These are phyloP conservation scores for Pseudopyricularia cyperi DNA, from an alignment of 2,329 filamentous ascomycete genomes.

Conservation along the genomic window DNA sequence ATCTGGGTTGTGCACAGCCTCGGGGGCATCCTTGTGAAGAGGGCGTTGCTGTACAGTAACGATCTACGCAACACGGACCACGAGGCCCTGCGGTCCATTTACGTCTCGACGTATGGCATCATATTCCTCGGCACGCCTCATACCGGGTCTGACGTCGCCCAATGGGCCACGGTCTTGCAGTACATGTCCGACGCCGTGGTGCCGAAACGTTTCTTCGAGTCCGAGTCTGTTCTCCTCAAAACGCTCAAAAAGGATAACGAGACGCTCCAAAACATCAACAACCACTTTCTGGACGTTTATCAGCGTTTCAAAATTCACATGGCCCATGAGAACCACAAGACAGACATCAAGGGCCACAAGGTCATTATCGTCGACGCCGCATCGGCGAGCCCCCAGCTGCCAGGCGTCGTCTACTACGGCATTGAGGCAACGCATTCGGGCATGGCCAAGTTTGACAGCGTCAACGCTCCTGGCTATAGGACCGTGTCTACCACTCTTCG, in stretches of 20 bases:
- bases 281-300: slow-evolving; percentile 58
- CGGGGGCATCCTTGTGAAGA: slow-evolving; percentile 60
- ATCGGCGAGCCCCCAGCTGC: slow-evolving; percentile 56
- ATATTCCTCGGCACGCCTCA: slow-evolving; percentile 70
- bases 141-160: slow-evolving; percentile 53
- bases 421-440: slow-evolving; percentile 59
- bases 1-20: slow-evolving; percentile 67
- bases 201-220: slow-evolving; percentile 53
- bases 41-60: slow-evolving; percentile 53
- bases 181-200: slow-evolving; percentile 52
- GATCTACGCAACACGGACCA: slow-evolving; percentile 45
- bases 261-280: slow-evolving; percentile 61
- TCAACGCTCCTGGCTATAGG: slow-evolving; percentile 51
- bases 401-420: slow-evolving; percentile 60
- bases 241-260: slow-evolving; percentile 64
- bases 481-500: slow-evolving; percentile 34
- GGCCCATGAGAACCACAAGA: slow-evolving; percentile 63
- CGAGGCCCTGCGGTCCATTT: slow-evolving; percentile 55
- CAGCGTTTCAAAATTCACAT: slow-evolving; percentile 61
- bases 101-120: slow-evolving; percentile 62
- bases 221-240: slow-evolving; percentile 53
- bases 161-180: slow-evolving; percentile 56
- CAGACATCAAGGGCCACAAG: slow-evolving; percentile 47
- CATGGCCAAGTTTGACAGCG: slow-evolving; percentile 60
- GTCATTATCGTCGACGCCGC: slow-evolving; percentile 54